Conservation (phyloP, 2,329 filamentous ascomycete genomes). For the Cadophora sp. region DNA sequence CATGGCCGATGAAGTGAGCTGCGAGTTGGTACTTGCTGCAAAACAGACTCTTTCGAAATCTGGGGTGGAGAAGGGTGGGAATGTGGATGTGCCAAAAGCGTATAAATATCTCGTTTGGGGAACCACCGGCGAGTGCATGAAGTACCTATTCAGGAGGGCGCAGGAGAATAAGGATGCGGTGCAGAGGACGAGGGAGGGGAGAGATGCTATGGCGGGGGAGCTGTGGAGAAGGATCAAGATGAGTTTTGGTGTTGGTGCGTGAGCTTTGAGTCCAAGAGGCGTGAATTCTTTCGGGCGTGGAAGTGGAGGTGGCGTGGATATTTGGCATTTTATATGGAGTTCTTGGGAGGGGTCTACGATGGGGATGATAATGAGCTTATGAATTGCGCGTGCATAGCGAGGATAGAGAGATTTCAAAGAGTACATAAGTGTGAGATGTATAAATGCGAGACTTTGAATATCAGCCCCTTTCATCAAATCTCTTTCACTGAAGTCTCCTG, state of each 20-base stretch:
- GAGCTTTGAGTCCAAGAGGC: background rate
- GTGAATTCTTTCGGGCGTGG: background rate
- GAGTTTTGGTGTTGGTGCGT: constrained; percentile 19
- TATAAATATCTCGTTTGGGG: constrained; percentile 77
- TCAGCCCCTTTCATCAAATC: background rate
- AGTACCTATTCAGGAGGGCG: constrained; percentile 70
- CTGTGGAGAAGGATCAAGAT: constrained; percentile 60
- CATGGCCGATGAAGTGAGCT: constrained; percentile 94
- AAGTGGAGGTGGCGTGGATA: background rate
- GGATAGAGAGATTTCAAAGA: background rate
- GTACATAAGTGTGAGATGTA: background rate
- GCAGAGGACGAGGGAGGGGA: constrained; percentile 64
- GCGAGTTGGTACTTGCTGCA: constrained; percentile 54
- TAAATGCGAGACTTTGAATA: background rate
- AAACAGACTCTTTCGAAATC: constrained; percentile 35
- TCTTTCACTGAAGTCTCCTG: background rate
- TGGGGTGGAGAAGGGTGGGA: constrained; percentile 45
- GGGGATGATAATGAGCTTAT: background rate
- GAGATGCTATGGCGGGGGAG: constrained; percentile 69
- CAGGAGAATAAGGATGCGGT: constrained; percentile 79
- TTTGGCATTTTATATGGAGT: background rate
- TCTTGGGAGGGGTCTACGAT: background rate
- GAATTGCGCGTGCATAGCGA: constrained; percentile 1
- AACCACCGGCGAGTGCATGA: constrained; percentile 79
- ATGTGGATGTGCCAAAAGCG: constrained; percentile 60